These are phyloP conservation scores for Kazachstania kunashirensis DNA, from an alignment of 805 yeast genomes.

Conservation along the genomic window DNA sequence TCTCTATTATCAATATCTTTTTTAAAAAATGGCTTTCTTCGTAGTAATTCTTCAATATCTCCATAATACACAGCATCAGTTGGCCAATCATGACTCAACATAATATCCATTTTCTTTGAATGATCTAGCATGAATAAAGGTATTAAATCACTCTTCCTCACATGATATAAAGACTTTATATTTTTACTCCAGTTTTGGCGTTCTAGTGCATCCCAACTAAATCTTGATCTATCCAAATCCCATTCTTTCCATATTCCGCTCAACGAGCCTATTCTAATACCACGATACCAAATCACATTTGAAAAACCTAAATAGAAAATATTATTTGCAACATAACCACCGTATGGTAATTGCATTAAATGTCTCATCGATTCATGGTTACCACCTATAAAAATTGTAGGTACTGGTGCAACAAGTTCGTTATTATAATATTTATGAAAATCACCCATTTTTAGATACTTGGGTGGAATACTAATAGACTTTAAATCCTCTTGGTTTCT, in stretches of 20 bases:
- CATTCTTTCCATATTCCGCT: constrained; percentile 70
- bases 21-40: constrained; percentile 55
- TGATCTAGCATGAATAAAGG: constrained; percentile 39
- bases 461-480: constrained; percentile 69
- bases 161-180: constrained; percentile 41
- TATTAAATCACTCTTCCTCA: constrained; percentile 47
- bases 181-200: constrained; percentile 20
- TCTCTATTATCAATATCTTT: constrained; percentile 48
- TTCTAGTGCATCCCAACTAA: constrained; percentile 41
- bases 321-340: constrained; percentile 90
- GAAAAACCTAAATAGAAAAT: constrained; percentile 77
- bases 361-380: constrained; percentile 88
- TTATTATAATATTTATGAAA: constrained; percentile 65
- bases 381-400: constrained; percentile 85
- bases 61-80: constrained; percentile 64
- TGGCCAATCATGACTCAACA: constrained; percentile 94
- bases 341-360: constrained; percentile 59
- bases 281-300: constrained; percentile 65
- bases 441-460: constrained; percentile 69
- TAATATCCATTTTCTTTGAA: constrained; percentile 37
- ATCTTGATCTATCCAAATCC: constrained; percentile 37
- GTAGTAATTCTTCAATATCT: constrained; percentile 38
- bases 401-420: constrained; percentile 51
- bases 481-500: constrained; percentile 53
- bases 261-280: constrained; percentile 67